Base-by-base conservation (phyloP, 495 filamentous ascomycete genomes). In the Neurospora sp. region DNA sequence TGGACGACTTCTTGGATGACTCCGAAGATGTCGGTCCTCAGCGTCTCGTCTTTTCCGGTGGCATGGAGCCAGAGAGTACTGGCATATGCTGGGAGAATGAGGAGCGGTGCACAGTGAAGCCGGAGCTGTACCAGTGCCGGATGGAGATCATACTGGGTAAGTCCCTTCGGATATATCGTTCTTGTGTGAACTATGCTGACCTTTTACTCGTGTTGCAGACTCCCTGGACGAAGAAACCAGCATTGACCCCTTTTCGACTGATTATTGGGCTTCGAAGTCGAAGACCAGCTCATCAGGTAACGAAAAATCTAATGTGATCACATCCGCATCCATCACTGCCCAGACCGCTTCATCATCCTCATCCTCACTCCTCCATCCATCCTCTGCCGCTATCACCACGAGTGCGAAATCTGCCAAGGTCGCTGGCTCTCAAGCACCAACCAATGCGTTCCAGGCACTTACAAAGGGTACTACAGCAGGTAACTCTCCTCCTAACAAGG, bases 171-270 rank as follows among this genome's bases (percentile, higher is more conserved):
- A 20, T 14, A 40, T 12, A 12, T 20, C 40, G 16, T 69, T 68
- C 22, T 17, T 14, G 68, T 6, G 53, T 14, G 73, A 8, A 16
- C 35, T 22, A 27, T 68, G 20, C 75, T 79, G 61, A 78, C 70
- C 40, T 70, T 3, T 41, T 73, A 53, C 74, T 68, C 22, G 16
- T 0, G 14, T 44, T 6, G 6, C 68, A 83, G 82, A 85, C 72
- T 71, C 75, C 27, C 75, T 77, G 7, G 77, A 80, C 8, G 79
- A 79, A 76, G 81, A 81, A 86, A 89, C 42, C 39, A 75, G 75
- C 40, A 96, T 99, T 76, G 89, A 99, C 73, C 96, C 96, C 0
- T 97, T 94, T 77, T 94, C 92, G 0, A 89, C 87, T 1, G 80
- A 80, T 4, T 98, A 98, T 82, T 98, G 96, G 96, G 77, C 85